These are phyloP conservation scores for Leishmania tarentolae DNA, from an alignment of 208 protist genomes.

Conservation along the genomic window DNA sequence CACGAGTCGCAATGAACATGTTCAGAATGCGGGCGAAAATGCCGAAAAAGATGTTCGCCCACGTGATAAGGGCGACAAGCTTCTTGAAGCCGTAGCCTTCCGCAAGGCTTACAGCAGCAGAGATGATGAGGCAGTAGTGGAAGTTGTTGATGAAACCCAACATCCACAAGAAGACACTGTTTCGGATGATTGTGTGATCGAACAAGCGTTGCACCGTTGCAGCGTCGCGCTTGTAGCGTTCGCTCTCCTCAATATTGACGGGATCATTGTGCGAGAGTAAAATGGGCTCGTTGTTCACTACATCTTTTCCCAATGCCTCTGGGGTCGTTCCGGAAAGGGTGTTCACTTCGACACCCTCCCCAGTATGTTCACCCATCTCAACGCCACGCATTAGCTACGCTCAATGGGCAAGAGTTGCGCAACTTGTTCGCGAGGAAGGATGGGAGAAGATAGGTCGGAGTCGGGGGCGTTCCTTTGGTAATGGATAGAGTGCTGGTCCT, in stretches of 20 bases:
- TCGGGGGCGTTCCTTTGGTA: background rate
- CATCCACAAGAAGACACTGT: conserved; percentile 54
- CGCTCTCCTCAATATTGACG: background rate
- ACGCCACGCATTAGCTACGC: background rate
- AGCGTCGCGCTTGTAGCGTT: conserved; percentile 5
- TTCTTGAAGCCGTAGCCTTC: conserved; percentile 60
- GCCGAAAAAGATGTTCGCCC: conserved; percentile 85
- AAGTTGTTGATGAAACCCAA: conserved; percentile 92
- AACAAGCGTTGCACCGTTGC: background rate
- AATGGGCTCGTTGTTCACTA: background rate
- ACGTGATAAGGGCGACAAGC: conserved; percentile 73
- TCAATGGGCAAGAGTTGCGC: background rate
- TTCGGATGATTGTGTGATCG: conserved; percentile 21
- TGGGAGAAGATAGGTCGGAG: background rate
- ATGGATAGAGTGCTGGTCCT: background rate
- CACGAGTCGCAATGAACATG: conserved; percentile 64
- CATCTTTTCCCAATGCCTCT: background rate
- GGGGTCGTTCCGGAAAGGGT: too few species aligned
- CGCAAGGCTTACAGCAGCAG: conserved; percentile 56
- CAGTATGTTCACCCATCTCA: background rate
- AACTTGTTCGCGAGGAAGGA: background rate
- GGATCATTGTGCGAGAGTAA: background rate
- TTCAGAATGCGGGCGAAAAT: conserved; percentile 77
- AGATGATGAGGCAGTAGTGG: conserved; percentile 84
- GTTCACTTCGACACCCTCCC: background rate